phyloP scores from a whole-genome alignment of 768 basidiomycete species.

The Russula sp. region DNA sequence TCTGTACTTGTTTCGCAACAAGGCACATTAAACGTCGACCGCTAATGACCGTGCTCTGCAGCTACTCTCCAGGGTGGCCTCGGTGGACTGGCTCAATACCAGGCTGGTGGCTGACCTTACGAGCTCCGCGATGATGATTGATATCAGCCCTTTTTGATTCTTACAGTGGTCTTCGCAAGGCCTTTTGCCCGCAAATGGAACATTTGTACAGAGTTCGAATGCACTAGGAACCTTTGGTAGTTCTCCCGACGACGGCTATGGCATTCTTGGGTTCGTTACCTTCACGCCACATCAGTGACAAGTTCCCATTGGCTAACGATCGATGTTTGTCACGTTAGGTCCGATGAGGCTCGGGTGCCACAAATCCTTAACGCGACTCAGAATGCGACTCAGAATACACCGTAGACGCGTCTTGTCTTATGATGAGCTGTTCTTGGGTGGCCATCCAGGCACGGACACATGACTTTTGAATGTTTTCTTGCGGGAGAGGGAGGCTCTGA shows the following conservation, averaged over 20 bases:
- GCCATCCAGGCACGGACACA: conserved; percentile 3
- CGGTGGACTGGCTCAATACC: conserved; percentile 23
- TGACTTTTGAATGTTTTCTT: background rate
- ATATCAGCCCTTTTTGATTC: background rate
- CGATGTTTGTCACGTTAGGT: background rate
- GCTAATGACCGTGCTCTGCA: conserved; percentile 3
- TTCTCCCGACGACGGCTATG: conserved; percentile 30
- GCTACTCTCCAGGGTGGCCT: conserved; percentile 13
- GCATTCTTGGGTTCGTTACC: conserved; percentile 23
- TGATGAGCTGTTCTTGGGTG: background rate
- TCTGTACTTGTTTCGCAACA: conserved; percentile 4
- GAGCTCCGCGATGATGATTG: background rate
- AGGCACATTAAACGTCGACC: background rate
- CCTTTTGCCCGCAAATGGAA: conserved; percentile 9
- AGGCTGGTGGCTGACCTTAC: conserved; percentile 10
- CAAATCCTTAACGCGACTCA: conserved; percentile 13
- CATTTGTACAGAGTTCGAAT: conserved; percentile 16
- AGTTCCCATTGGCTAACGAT: background rate
- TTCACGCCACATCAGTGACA: background rate
- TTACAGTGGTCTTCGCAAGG: conserved; percentile 23
- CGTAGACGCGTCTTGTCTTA: background rate
- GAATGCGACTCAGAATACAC: conserved; percentile 6
- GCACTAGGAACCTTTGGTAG: conserved; percentile 4
- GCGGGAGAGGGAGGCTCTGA: background rate
- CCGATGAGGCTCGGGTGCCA: background rate